Conservation (phyloP, 169 alveolate species). For the Cryptosporidium canis region DNA sequence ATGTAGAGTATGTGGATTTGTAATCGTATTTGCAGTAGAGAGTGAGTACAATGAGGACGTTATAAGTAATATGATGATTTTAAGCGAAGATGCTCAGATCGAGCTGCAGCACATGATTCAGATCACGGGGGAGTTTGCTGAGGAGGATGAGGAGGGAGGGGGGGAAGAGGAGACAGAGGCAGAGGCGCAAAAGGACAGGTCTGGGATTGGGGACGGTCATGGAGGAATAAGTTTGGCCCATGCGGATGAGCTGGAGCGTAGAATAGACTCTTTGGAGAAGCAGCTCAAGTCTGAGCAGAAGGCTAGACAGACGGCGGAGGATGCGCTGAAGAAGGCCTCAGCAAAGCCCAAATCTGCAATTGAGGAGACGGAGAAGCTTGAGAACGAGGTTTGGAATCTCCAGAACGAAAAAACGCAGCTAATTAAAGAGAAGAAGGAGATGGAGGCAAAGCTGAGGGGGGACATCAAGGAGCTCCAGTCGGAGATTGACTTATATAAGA, state of each 20-base stretch:
- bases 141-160: slow-evolving; percentile 24
- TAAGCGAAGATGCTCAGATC: slow-evolving; percentile 55
- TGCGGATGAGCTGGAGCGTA: slow-evolving; percentile 53
- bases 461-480: slow-evolving; percentile 40
- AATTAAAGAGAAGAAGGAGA: slow-evolving; percentile 41
- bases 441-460: slow-evolving; percentile 12
- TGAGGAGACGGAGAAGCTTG: slow-evolving; percentile 68
- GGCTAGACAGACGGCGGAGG: slow-evolving; percentile 71
- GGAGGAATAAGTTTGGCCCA: slow-evolving; percentile 33
- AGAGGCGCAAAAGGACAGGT: neutral
- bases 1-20: slow-evolving; percentile 61
- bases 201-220: neutral
- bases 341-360: slow-evolving; percentile 59
- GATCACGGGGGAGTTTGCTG: slow-evolving; percentile 66
- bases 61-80: slow-evolving; percentile 61
- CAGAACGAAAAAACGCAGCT: slow-evolving; percentile 57
- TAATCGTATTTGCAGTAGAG: slow-evolving; percentile 70
- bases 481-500: slow-evolving; percentile 42
- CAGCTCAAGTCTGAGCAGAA: slow-evolving; percentile 44
- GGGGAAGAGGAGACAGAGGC: neutral
- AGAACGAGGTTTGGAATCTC: slow-evolving; percentile 57
- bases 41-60: slow-evolving; percentile 65
- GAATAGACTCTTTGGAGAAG: slow-evolving; percentile 42
- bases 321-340: slow-evolving; percentile 38
- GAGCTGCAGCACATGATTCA: slow-evolving; percentile 68